These are phyloP conservation scores for Cardamine resedifolia DNA, from an alignment of 345 rosid species.

Conservation along the genomic window DNA sequence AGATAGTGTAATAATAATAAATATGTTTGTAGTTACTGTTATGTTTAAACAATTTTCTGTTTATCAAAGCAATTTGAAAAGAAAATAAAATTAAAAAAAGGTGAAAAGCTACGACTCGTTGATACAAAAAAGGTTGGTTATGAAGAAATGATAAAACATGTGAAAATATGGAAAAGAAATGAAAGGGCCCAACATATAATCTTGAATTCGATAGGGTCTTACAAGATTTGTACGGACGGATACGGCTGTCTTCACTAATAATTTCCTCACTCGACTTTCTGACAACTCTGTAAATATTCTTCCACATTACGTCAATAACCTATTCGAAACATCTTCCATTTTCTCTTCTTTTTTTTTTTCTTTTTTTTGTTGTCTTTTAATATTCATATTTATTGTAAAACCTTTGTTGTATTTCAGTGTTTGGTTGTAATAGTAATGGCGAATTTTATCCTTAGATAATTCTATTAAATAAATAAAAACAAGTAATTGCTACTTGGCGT, in stretches of 20 bases:
- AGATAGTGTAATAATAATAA: conserved; percentile 25
- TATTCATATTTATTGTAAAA: conserved; percentile 2
- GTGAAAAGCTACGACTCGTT: not conserved
- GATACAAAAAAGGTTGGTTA: not conserved
- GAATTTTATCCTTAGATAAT: conserved; percentile 22
- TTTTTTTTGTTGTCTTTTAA: not conserved
- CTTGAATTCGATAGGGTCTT: conserved; percentile 1
- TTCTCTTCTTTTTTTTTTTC: not conserved
- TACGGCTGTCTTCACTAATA: conserved; percentile 20
- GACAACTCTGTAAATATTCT: conserved; percentile 30
- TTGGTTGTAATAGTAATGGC: conserved; percentile 34
- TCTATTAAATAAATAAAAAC: not conserved
- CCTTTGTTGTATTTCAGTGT: conserved; percentile 28
- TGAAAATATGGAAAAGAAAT: conserved; percentile 9
- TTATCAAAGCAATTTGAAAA: not conserved
- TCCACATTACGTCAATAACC: conserved; percentile 29
- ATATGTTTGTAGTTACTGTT: conserved; percentile 5
- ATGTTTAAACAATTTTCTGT: conserved; percentile 9
- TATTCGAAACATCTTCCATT: conserved; percentile 16
- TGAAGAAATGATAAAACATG: not conserved
- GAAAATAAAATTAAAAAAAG: not conserved
- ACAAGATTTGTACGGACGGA: conserved; percentile 39
- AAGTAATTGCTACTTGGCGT: conserved; percentile 26
- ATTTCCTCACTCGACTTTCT: conserved; percentile 10
- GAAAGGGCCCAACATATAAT: not conserved